Evolutionary conservation across 352 stramenopile genomes (phyloP).

Genomic region (Blastocystis sp.): DNA sequence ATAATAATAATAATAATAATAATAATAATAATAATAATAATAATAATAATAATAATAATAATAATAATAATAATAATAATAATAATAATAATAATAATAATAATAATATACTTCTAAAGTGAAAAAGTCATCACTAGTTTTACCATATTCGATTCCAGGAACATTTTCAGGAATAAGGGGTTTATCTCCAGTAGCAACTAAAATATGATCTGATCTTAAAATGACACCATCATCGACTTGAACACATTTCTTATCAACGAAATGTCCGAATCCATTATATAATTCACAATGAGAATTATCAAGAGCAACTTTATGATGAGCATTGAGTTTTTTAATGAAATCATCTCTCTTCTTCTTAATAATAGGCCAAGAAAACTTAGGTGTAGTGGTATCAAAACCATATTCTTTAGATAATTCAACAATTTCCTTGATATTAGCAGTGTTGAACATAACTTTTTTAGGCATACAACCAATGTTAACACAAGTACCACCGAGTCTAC

Average conservation of each 20-base stretch:
- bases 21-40: no score
- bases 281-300: constrained; percentile 64
- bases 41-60: no score
- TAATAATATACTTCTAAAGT: constrained; percentile 68
- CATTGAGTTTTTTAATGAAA: constrained; percentile 79
- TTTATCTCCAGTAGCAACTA: constrained; percentile 74
- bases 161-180: constrained; percentile 60
- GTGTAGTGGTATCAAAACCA: constrained; percentile 47
- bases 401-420: constrained; percentile 52
- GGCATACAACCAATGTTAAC: constrained; percentile 93
- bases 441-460: constrained; percentile 94
- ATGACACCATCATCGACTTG: constrained; percentile 51
- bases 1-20: no score
- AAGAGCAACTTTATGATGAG: constrained; percentile 78
- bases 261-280: constrained; percentile 63
- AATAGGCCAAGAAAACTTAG: constrained; percentile 30
- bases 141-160: constrained; percentile 68
- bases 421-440: constrained; percentile 58
- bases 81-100: no score
- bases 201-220: constrained; percentile 62
- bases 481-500: constrained; percentile 73
- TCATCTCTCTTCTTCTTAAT: constrained; percentile 19
- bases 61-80: no score
- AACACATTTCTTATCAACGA: constrained; percentile 60
- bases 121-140: constrained; percentile 87